A percentile compares a stretch with the other conserved stretches of the same genome.
phyloP scores from a whole-genome alignment of 2,329 filamentous ascomycete species.

The Grosmannia clavigera region DNA sequence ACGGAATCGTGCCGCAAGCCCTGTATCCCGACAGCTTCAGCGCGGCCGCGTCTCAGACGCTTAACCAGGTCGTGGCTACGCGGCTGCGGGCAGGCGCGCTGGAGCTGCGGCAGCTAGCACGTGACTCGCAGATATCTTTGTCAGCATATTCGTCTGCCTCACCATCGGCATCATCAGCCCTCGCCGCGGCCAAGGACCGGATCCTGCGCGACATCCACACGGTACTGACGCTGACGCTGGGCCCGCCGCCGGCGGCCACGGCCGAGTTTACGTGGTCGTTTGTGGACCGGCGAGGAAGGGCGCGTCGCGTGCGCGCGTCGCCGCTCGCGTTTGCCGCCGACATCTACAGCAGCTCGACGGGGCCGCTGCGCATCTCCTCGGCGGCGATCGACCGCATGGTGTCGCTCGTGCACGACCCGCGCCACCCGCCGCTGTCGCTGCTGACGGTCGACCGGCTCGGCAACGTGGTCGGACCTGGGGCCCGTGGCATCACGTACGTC shows the following conservation, averaged over 20 bases:
- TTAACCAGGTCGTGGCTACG: slow-evolving; percentile 66
- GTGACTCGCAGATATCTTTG: neutral
- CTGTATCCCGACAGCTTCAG: slow-evolving; percentile 77
- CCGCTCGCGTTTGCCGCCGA: slow-evolving; percentile 62
- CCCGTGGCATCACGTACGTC: slow-evolving; percentile 64
- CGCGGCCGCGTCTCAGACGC: slow-evolving; percentile 54
- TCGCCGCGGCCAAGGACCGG: slow-evolving; percentile 47
- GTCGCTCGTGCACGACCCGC: slow-evolving; percentile 75
- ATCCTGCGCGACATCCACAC: slow-evolving; percentile 73
- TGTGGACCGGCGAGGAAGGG: slow-evolving; percentile 54
- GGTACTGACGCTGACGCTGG: slow-evolving; percentile 71
- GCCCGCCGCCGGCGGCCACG: slow-evolving; percentile 59
- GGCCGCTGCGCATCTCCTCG: slow-evolving; percentile 39
- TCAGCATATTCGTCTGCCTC: slow-evolving; percentile 13
- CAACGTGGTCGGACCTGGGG: slow-evolving; percentile 56
- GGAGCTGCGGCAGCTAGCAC: slow-evolving; percentile 37
- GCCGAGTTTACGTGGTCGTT: slow-evolving; percentile 71
- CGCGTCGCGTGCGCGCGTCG: slow-evolving; percentile 49
- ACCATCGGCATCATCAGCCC: slow-evolving; percentile 19
- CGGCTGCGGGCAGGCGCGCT: slow-evolving; percentile 80
- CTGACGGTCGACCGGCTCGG: slow-evolving; percentile 69
- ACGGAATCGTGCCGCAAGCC: slow-evolving; percentile 72
- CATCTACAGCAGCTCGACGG: slow-evolving; percentile 39
- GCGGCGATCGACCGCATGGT: slow-evolving; percentile 57
- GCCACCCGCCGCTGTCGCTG: slow-evolving; percentile 59